These are phyloP conservation scores for Phytophthora brassicae DNA, from an alignment of 352 stramenopile genomes.

Conservation along the genomic window DNA sequence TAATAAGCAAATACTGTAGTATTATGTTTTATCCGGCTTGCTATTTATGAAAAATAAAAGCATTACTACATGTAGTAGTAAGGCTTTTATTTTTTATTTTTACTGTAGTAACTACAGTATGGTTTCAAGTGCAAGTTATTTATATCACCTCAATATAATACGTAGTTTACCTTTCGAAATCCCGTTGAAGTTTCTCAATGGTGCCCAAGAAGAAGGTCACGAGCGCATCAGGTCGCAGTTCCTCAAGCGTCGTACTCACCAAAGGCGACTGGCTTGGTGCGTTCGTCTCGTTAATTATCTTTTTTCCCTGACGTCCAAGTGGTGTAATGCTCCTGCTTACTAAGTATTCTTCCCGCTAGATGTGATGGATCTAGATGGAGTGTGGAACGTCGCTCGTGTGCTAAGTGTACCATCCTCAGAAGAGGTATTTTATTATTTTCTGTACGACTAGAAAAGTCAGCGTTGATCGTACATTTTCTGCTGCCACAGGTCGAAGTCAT, in stretches of 20 bases:
- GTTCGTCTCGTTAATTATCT: not conserved
- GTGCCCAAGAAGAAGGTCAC: not conserved
- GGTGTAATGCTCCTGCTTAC: not conserved
- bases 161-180: not conserved
- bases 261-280: slow-evolving; percentile 37
- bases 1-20: too few relatives aligned
- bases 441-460: not conserved
- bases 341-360: slow-evolving; percentile 27
- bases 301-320: too few relatives aligned
- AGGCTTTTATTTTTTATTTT: too few relatives aligned
- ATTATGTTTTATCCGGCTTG: too few relatives aligned
- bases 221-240: not conserved
- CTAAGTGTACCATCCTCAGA: slow-evolving; percentile 28
- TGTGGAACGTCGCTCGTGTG: slow-evolving; percentile 68
- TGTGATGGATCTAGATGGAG: slow-evolving; percentile 56
- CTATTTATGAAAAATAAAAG: too few relatives aligned
- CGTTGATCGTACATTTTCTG: not conserved
- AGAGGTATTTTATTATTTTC: slow-evolving; percentile 5
- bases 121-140: too few relatives aligned
- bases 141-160: too few relatives aligned
- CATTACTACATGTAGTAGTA: too few relatives aligned
- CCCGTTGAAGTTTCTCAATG: not conserved
- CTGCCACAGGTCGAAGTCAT: slow-evolving; percentile 51
- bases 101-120: too few relatives aligned
- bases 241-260: slow-evolving; percentile 7